Conservation (phyloP, 495 filamentous ascomycete genomes). For the Xylaria castorea region DNA sequence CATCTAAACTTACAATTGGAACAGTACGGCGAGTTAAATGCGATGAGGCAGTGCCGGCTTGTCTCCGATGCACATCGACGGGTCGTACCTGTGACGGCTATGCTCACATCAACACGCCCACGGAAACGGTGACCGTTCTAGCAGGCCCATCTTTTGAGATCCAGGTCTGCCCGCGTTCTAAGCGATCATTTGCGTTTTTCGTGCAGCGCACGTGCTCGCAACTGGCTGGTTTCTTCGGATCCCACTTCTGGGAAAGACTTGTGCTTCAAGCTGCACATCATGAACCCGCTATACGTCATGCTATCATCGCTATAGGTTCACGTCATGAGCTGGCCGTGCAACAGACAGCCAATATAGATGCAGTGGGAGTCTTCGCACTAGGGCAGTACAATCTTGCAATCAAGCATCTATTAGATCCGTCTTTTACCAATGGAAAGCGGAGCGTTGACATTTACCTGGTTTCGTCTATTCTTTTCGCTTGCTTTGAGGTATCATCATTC, state of each 20-base stretch:
- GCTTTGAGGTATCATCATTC: constrained; percentile 24
- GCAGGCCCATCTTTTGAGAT: constrained; percentile 21
- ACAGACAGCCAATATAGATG: neutral
- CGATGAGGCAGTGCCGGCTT: constrained; percentile 50
- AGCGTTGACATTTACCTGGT: constrained; percentile 21
- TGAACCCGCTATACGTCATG: constrained; percentile 49
- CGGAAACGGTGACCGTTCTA: constrained; percentile 21
- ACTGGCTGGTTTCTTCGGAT: constrained; percentile 22
- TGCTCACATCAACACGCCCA: constrained; percentile 27
- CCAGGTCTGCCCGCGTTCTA: neutral
- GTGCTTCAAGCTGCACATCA: constrained; percentile 41
- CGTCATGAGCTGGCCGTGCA: constrained; percentile 20
- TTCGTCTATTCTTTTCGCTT: constrained; percentile 22
- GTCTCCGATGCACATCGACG: constrained; percentile 50
- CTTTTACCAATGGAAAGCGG: neutral
- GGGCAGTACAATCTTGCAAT: constrained; percentile 27
- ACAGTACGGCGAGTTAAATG: constrained; percentile 43
- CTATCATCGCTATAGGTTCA: constrained; percentile 48
- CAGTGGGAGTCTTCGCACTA: neutral
- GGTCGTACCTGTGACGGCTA: constrained; percentile 54
- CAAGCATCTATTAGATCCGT: constrained; percentile 22
- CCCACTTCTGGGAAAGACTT: constrained; percentile 47
- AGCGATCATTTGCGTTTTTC: constrained; percentile 15
- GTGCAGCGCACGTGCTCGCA: constrained; percentile 10
- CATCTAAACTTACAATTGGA: neutral